phyloP scores from a whole-genome alignment of 1,139 yeast genomes.

The Saccharomyces hybrid region DNA sequence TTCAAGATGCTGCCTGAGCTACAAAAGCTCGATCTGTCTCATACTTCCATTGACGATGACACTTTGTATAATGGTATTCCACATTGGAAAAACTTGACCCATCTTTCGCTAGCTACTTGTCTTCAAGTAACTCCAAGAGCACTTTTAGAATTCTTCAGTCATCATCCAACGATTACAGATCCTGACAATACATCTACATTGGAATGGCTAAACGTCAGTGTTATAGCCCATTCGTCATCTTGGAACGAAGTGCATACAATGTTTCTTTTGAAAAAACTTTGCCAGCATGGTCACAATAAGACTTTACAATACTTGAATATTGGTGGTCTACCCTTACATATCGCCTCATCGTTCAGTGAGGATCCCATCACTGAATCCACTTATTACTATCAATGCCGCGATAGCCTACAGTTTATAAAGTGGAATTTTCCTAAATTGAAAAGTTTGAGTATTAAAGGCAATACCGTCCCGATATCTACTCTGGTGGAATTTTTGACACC shows the following conservation, averaged over 20 bases:
- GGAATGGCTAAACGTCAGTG: slow-evolving; percentile 71
- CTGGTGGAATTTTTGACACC: slow-evolving; percentile 42
- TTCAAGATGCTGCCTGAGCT: slow-evolving; percentile 52
- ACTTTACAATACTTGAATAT: slow-evolving; percentile 48
- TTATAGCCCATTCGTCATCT: slow-evolving; percentile 64
- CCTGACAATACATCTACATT: slow-evolving; percentile 38
- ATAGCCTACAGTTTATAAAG: slow-evolving; percentile 49
- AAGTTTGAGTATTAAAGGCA: slow-evolving; percentile 56
- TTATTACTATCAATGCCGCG: slow-evolving; percentile 30
- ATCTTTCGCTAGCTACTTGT: slow-evolving; percentile 72
- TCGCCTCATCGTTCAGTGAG: slow-evolving; percentile 31
- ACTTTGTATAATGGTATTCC: slow-evolving; percentile 43
- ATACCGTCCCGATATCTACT: slow-evolving; percentile 43
- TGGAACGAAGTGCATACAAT: slow-evolving; percentile 52
- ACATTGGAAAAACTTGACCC: slow-evolving; percentile 53
- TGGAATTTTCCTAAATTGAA: slow-evolving; percentile 47
- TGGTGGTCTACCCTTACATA: slow-evolving; percentile 56
- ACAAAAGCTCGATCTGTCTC: slow-evolving; percentile 69
- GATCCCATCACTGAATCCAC: slow-evolving; percentile 12
- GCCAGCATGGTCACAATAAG: slow-evolving; percentile 34
- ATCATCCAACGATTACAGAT: slow-evolving; percentile 60
- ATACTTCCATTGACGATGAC: slow-evolving; percentile 63
- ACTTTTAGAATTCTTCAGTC: slow-evolving; percentile 58
- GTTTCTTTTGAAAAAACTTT: slow-evolving; percentile 44
- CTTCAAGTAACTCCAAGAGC: slow-evolving; percentile 69